Conservation (phyloP, 129 eudicot species). For the Smallanthus sonchifolius region DNA sequence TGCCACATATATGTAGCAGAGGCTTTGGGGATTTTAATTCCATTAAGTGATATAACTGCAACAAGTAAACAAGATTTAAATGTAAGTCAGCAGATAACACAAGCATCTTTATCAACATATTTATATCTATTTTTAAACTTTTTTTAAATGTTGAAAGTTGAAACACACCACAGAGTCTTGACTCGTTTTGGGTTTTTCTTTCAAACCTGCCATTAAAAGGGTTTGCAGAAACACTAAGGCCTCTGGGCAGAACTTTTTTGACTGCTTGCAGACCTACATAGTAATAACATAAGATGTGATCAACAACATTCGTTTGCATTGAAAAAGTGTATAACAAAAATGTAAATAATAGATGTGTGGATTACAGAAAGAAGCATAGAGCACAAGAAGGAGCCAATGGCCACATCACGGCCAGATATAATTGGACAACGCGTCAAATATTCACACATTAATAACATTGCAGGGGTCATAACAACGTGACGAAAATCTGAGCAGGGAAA, state of each 20-base stretch:
- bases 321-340: not conserved
- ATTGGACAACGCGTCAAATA: constrained; percentile 91
- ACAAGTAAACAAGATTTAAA: not conserved
- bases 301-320: not conserved
- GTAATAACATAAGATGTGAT: constrained; percentile 13
- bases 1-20: constrained; percentile 46
- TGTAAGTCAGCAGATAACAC: constrained; percentile 12
- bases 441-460: constrained; percentile 79
- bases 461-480: constrained; percentile 94
- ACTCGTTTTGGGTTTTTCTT: constrained; percentile 33
- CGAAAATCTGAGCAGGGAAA: constrained; percentile 99
- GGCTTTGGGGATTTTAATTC: constrained; percentile 66
- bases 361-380: constrained; percentile 81
- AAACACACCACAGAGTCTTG: constrained; percentile 54
- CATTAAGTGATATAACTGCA: constrained; percentile 64
- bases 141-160: not conserved
- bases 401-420: constrained; percentile 70
- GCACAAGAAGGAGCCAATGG: constrained; percentile 83
- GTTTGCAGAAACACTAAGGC: constrained; percentile 64
- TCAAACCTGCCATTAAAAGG: constrained; percentile 54
- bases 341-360: not conserved
- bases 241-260: constrained; percentile 90
- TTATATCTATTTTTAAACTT: not conserved
- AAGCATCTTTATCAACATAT: not conserved
- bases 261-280: constrained; percentile 71